These are phyloP conservation scores for Xanthoparmelia taractica DNA, from an alignment of 495 filamentous ascomycete genomes.

Conservation along the genomic window DNA sequence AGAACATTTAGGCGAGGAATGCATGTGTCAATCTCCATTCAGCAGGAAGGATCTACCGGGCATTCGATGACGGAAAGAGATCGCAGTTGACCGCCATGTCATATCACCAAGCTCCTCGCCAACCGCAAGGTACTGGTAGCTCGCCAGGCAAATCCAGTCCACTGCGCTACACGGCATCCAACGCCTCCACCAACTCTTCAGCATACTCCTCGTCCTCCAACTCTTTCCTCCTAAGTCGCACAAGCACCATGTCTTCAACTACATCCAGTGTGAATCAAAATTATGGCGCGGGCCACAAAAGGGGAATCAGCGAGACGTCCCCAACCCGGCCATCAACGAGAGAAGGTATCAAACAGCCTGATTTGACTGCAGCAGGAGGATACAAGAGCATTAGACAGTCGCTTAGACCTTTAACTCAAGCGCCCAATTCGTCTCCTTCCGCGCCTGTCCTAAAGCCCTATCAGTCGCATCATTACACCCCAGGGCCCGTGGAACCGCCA, in stretches of 20 bases:
- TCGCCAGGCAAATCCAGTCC: conserved; percentile 49
- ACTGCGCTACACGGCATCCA: conserved; percentile 60
- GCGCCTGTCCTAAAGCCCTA: conserved; percentile 26
- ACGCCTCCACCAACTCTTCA: conserved; percentile 69
- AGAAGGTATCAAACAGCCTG: conserved; percentile 34
- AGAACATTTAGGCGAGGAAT: conserved; percentile 8
- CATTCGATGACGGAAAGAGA: background rate
- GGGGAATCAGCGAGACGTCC: conserved; percentile 66
- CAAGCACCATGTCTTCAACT: conserved; percentile 70
- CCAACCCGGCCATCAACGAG: conserved; percentile 36
- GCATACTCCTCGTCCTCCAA: conserved; percentile 64
- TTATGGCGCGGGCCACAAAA: conserved; percentile 51
- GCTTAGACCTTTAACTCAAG: conserved; percentile 66
- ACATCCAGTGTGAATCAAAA: conserved; percentile 54
- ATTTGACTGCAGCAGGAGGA: conserved; percentile 44
- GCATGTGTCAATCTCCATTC: conserved; percentile 1
- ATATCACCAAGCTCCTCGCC: conserved; percentile 19
- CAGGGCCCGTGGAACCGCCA: conserved; percentile 41
- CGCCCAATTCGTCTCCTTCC: conserved; percentile 46
- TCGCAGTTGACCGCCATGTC: conserved; percentile 14
- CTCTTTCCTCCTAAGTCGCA: conserved; percentile 57
- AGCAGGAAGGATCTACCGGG: conserved; percentile 18
- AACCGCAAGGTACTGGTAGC: conserved; percentile 45
- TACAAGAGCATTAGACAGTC: conserved; percentile 71
- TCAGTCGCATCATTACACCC: conserved; percentile 31